Evolutionary conservation across 2,329 filamentous ascomycete genomes (phyloP), one percentile per base, ranked within the genome.

Genomic region (Curvularia eragrostidis): DNA sequence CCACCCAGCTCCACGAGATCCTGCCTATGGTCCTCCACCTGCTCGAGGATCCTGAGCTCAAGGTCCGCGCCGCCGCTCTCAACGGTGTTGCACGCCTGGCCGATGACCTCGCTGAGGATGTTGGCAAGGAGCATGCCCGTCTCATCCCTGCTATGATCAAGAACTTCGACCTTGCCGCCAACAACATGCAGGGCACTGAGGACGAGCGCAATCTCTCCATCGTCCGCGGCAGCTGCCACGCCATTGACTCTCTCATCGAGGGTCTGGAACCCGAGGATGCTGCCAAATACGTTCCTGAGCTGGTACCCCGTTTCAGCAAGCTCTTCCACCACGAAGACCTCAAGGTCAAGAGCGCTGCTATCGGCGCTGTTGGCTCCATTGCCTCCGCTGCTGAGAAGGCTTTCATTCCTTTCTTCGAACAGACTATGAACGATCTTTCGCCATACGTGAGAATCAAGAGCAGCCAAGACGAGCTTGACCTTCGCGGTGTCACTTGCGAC

Each of bases 361-460:
- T 94, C 58, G 91, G 91, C 67, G 95, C 94, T 48, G 86, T 97
- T 43, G 94, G 95, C 56, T 93, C 94, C 41, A 91, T 98, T 66
- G 95, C 95, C 30, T 89, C 89, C 13, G 91, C 93, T 52, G 88
- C 95, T 55, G 91, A 91, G 72, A 85, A 89, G 61, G 87, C 86
- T 13, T 99, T 98, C 83, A 81, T 90, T 68, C 91, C 93, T n/a
- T 98, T 91, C 83, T 97, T 98, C 75, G 87, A 92, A 69, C 85
- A 90, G 63, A 93, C 91, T 26, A 97, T 99, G 92, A 85, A 90
- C 62, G 87, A 90, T n/a, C 87, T 98, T 56, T 92, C 91, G 53
- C 85, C 87, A 52, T 97, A 91, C 70, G 90, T 95, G 64, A 84
- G 86, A 53, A 89, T 96, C 78, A 97, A 97, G 82, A 91, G 93